Evolutionary conservation across 352 stramenopile species (phyloP).

Genomic region (Phytophthora constricta): DNA sequence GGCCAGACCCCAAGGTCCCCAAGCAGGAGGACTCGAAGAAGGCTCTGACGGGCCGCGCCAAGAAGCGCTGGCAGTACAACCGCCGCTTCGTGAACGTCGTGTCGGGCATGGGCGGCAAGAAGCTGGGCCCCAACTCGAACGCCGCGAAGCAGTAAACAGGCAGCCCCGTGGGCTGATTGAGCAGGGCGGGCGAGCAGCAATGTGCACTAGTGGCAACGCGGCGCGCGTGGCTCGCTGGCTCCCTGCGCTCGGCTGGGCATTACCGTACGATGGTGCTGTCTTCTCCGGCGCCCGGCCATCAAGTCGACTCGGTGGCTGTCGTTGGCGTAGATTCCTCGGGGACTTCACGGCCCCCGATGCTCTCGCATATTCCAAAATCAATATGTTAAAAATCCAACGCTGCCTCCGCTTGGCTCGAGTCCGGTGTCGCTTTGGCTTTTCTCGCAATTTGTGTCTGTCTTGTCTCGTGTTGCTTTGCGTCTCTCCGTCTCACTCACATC

Average conservation of each 20-base stretch:
- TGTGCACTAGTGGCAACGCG: constrained; percentile 15
- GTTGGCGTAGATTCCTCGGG: constrained; percentile 34
- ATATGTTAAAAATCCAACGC: constrained; percentile 54
- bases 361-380: constrained; percentile 63
- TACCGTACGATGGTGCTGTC: constrained; percentile 21
- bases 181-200: constrained; percentile 4
- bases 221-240: constrained; percentile 23
- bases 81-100: constrained; percentile 99
- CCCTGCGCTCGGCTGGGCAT: constrained; percentile 18
- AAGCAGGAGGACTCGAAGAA: constrained; percentile 99
- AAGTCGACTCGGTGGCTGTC: constrained; percentile 28
- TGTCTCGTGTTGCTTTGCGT: constrained; percentile 3
- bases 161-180: constrained; percentile 11
- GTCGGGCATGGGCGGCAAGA: constrained; percentile 96
- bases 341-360: constrained; percentile 21
- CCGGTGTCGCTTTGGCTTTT: constrained; percentile 33
- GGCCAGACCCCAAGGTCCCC: constrained; percentile 99
- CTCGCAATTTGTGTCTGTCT: constrained; percentile 21
- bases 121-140: constrained; percentile 98
- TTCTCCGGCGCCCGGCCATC: constrained; percentile 32
- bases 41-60: constrained; percentile 96
- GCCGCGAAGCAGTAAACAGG: constrained; percentile 90
- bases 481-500: no score
- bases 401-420: constrained; percentile 34
- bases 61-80: constrained; percentile 99